Conservation (phyloP, 139 green algal species). For the Zygnema cylindricum region DNA sequence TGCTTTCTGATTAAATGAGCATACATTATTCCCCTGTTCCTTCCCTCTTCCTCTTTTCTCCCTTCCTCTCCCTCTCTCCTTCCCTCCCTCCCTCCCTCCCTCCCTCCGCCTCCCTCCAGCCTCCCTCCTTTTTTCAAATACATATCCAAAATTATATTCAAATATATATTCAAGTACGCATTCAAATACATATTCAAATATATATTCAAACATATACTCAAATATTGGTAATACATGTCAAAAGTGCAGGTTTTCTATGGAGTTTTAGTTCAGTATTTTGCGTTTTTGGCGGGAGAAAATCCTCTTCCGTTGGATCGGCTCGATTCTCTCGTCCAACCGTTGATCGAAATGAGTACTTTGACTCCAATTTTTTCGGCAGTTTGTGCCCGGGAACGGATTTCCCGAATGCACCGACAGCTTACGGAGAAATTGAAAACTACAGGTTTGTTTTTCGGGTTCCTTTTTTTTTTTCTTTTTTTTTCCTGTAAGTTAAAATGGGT, state of each 20-base stretch:
- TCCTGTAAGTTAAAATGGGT: not conserved
- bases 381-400: slow-evolving; percentile 53
- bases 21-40: not conserved
- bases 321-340: not conserved
- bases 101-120: not conserved
- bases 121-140: not conserved
- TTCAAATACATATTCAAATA: too few relatives aligned
- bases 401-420: not conserved
- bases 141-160: not conserved
- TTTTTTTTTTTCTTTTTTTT: not conserved
- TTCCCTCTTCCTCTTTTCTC: not conserved
- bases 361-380: slow-evolving; percentile 68
- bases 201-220: too few relatives aligned
- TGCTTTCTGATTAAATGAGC: not conserved
- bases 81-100: not conserved
- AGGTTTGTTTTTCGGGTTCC: slow-evolving; percentile 12
- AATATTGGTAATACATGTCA: too few relatives aligned
- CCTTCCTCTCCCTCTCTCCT: not conserved
- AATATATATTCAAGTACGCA: not conserved
- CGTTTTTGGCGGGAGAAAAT: slow-evolving; percentile 70
- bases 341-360: not conserved
- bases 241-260: slow-evolving; percentile 79
- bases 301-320: slow-evolving; percentile 63
- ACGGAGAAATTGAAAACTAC: not conserved
- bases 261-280: slow-evolving; percentile 91